A percentile compares a stretch with the other conserved stretches of the same genome.
Evolutionary conservation across 805 yeast genomes (phyloP).

Genomic region (Saccharomycopsis sp.): DNA sequence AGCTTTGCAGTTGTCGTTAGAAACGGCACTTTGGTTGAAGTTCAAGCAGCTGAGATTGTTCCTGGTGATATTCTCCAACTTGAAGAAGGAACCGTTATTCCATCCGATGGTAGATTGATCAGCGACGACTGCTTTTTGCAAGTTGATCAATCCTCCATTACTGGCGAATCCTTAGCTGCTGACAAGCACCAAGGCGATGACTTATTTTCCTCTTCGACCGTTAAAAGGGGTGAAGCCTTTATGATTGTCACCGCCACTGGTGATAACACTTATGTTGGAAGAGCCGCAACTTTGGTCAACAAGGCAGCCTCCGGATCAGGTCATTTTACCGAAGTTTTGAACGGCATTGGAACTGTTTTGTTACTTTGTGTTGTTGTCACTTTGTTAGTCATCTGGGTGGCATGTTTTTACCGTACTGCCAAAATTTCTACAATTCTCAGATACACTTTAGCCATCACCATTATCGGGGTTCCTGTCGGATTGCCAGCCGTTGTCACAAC

Average conservation of each 20-base stretch:
- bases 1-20: conserved; percentile 79
- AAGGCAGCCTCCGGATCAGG: conserved; percentile 88
- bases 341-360: conserved; percentile 91
- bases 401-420: conserved; percentile 87
- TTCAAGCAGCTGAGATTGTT: conserved; percentile 76
- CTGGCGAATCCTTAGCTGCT: conserved; percentile 94
- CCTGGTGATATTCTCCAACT: conserved; percentile 90
- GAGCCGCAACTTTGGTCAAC: conserved; percentile 94
- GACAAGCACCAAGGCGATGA: conserved; percentile 85
- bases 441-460: conserved; percentile 89
- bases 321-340: conserved; percentile 93
- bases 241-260: conserved; percentile 93
- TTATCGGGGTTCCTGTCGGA: conserved; percentile 97
- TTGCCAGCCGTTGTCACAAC: conserved; percentile 97
- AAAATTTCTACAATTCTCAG: conserved; percentile 79
- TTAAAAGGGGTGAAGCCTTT: conserved; percentile 82
- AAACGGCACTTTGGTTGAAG: conserved; percentile 68
- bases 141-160: conserved; percentile 91
- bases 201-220: conserved; percentile 85
- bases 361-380: conserved; percentile 82
- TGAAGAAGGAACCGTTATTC: conserved; percentile 87
- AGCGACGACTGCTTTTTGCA: conserved; percentile 80
- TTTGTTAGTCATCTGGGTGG: conserved; percentile 81
- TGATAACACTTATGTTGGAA: conserved; percentile 90
- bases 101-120: conserved; percentile 86